A percentile compares a stretch with the other conserved stretches of the same genome.
phyloP scores from a whole-genome alignment of 2,329 filamentous ascomycete genomes.

The Capronia coronata region DNA sequence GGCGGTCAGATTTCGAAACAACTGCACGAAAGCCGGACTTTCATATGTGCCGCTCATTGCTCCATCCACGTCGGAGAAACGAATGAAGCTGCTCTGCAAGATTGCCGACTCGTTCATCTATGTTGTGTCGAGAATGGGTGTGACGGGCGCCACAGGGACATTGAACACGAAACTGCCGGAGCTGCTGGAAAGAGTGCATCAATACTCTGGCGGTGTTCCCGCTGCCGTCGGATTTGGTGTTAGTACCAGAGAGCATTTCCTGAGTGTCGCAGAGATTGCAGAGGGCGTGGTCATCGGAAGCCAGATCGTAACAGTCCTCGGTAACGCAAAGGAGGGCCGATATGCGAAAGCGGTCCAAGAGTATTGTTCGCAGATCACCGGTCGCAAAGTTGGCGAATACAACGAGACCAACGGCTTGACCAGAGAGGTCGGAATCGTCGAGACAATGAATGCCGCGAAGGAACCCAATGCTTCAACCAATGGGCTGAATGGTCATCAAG shows the following conservation, averaged over 20 bases:
- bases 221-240: constrained; percentile 94
- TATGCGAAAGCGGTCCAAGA: constrained; percentile 70
- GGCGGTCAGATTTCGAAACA: constrained; percentile 81
- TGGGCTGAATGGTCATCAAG: constrained; percentile 30
- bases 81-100: constrained; percentile 92
- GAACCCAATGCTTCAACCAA: constrained; percentile 49
- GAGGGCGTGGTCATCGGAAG: constrained; percentile 96
- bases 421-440: constrained; percentile 63
- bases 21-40: constrained; percentile 71
- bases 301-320: constrained; percentile 80
- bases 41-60: constrained; percentile 97
- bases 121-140: constrained; percentile 93
- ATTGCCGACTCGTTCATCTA: constrained; percentile 99
- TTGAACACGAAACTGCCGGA: constrained; percentile 76
- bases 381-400: constrained; percentile 46
- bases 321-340: constrained; percentile 59
- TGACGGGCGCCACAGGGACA: constrained; percentile 81
- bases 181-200: constrained; percentile 77
- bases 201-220: constrained; percentile 83
- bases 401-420: constrained; percentile 43
- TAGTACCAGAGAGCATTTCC: constrained; percentile 89
- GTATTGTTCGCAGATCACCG: constrained; percentile 71
- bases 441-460: constrained; percentile 57
- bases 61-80: constrained; percentile 80
- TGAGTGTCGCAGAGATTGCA: constrained; percentile 72